Evolutionary conservation across 73 alveolate genomes (phyloP).

Genomic region (Paramecium caudatum): DNA sequence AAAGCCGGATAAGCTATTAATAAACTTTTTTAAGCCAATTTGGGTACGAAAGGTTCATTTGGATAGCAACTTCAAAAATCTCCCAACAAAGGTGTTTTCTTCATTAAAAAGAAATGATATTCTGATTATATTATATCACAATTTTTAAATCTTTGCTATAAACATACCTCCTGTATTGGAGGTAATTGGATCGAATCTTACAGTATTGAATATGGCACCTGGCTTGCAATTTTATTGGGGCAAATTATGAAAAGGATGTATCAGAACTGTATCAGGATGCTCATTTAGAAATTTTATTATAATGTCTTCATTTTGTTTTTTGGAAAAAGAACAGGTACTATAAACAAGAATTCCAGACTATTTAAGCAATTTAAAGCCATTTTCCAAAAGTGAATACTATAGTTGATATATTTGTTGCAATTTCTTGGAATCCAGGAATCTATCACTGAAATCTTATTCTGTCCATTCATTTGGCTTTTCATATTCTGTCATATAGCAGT

Average conservation of each 20-base stretch:
- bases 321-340: slow-evolving; percentile 77
- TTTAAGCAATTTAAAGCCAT: slow-evolving; percentile 68
- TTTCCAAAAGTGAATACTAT: slow-evolving; percentile 48
- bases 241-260: slow-evolving; percentile 9
- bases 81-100: slow-evolving; percentile 38
- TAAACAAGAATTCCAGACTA: slow-evolving; percentile 71
- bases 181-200: slow-evolving; percentile 62
- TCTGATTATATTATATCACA: not conserved
- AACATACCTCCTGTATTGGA: slow-evolving; percentile 72
- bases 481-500: slow-evolving; percentile 21
- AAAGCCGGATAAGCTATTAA: not conserved
- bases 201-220: slow-evolving; percentile 43
- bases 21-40: slow-evolving; percentile 9
- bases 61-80: not conserved
- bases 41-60: not conserved
- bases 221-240: slow-evolving; percentile 51
- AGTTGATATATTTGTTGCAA: slow-evolving; percentile 29
- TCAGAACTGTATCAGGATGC: slow-evolving; percentile 1
- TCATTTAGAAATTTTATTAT: slow-evolving; percentile 37
- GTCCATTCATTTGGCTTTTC: slow-evolving; percentile 68
- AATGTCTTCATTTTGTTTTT: slow-evolving; percentile 74
- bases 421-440: slow-evolving; percentile 65
- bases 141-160: slow-evolving; percentile 58
- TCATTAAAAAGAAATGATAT: slow-evolving; percentile 33
- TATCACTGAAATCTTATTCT: slow-evolving; percentile 58